phyloP scores from a whole-genome alignment of 352 stramenopile genomes.

The Plasmopara viticola region DNA sequence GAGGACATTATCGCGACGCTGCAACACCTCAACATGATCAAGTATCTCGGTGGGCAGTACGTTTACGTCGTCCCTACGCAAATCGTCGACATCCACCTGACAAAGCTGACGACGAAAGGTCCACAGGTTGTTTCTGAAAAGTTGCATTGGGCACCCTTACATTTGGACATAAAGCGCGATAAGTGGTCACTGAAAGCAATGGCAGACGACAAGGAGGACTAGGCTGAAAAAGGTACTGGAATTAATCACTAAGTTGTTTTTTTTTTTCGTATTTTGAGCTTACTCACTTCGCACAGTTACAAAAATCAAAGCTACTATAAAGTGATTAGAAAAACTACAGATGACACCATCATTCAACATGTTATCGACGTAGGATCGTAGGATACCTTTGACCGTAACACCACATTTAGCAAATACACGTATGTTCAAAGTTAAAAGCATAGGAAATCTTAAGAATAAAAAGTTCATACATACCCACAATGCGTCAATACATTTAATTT shows the following conservation, averaged over 20 bases:
- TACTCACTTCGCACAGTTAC: too few relatives aligned
- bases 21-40: constrained; percentile 97
- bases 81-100: constrained; percentile 83
- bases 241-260: constrained; percentile 8
- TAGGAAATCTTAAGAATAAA: too few relatives aligned
- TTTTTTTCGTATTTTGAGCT: constrained; percentile 7
- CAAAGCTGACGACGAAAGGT: constrained; percentile 70
- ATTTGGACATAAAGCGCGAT: constrained; percentile 81
- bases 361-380: too few relatives aligned
- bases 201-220: constrained; percentile 69
- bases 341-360: too few relatives aligned
- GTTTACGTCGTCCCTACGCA: constrained; percentile 94
- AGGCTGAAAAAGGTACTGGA: constrained; percentile 10
- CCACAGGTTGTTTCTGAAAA: constrained; percentile 68
- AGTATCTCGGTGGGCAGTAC: constrained; percentile 98
- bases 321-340: too few relatives aligned
- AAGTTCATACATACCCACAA: too few relatives aligned
- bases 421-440: too few relatives aligned
- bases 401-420: too few relatives aligned
- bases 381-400: too few relatives aligned
- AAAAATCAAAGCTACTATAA: too few relatives aligned
- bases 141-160: constrained; percentile 74
- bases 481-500: too few relatives aligned
- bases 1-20: constrained; percentile 99
- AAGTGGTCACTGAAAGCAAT: constrained; percentile 83